Base-by-base conservation (phyloP, 148 eudicot genomes). In the Polygonum aviculare region DNA sequence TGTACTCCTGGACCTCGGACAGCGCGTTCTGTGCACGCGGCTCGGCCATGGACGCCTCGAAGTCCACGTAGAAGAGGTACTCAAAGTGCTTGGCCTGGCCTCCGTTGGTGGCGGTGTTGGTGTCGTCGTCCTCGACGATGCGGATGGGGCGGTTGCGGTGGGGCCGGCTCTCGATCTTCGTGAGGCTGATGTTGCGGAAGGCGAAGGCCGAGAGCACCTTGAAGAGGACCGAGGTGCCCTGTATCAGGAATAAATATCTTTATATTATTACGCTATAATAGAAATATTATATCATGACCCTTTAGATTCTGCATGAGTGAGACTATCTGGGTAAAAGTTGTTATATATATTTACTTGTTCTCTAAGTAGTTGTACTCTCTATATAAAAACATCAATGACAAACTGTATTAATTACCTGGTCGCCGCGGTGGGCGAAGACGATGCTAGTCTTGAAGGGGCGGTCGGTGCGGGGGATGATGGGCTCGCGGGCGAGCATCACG, bases 361-460 rank as follows among this genome's bases (percentile, higher is more conserved):
- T n/a, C n/a, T n/a, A n/a, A n/a, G n/a, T n/a, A n/a, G n/a, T n/a
- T n/a, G n/a, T n/a, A n/a, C n/a, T n/a, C n/a, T n/a, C n/a, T n/a
- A n/a, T n/a, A n/a, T n/a, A n/a, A n/a, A n/a, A n/a, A n/a, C n/a
- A n/a, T n/a, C n/a, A n/a, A n/a, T n/a, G 31, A 26, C 31, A 26
- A 26, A 26, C 31, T 26, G 31, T 26, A 26, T 26, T 26, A 26
- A 26, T 26, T 26, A 26, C 31, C 31, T 26, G 31, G 31, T 26
- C 31, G 75, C 89, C 85, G 7, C 87, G 91, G 74, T 90, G 94
- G 7, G 98, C 98, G 77, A 95, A 95, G 18, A 95, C 98, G 19
- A 95, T 95, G 90, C 97, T 92, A 1, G 98, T 95, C 81, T 92
- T 95, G 83, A 95, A 95, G 12, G 98, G 98, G 5, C 97, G 78